Evolutionary conservation across 2,329 filamentous ascomycete genomes (phyloP), one percentile per base, ranked within the genome.

Genomic region (Neonectria punicea): DNA sequence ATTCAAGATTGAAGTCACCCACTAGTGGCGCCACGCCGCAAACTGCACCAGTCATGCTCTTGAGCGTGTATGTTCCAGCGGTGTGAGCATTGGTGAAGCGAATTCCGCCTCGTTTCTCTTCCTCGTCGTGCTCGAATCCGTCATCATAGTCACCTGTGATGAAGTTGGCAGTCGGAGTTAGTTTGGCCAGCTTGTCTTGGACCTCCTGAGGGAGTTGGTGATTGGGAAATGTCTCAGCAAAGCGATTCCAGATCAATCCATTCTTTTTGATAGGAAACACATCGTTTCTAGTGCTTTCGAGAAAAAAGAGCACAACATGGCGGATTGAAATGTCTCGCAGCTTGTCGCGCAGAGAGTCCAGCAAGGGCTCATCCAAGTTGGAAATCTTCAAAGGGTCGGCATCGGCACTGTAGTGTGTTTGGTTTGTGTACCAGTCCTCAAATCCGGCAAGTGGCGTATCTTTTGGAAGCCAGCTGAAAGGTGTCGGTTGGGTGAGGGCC

Each of bases 221-320:
- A 4, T 79, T 68, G 8, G 75, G 72, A 14, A 74, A 76, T 1
- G 80, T 80, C 2, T 76, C 68, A 3, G 72, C 66, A 0, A 80
- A 73, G 1, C 76, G 77, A 5, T 80, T 72, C 66, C 76, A 80
- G 18, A 83, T 79, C 39, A 80, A 65, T 5, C 78, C 80, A 1
- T 77, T 73, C 60, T 80, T 80, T 41, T 82, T 82, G 28, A 84
- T 68, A 0, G 82, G 82, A 28, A 84, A 84, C 3, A 84, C 77
- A 54, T 84, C 82, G 4, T 79, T 79, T 20, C 82, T 77, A 0
- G 81, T 83, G 47, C 81, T 83, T 59, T 84, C 82, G 2, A 84
- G 73, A n/a, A 81, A 76, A 2, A 84, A 58, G n/a, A 83, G 65
- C 13, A 84, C 70, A 5, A 84, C 74, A 60, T 84, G 81, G 53